Evolutionary conservation across 2,329 filamentous ascomycete genomes (phyloP).

Genomic region (Monilinia polystroma): DNA sequence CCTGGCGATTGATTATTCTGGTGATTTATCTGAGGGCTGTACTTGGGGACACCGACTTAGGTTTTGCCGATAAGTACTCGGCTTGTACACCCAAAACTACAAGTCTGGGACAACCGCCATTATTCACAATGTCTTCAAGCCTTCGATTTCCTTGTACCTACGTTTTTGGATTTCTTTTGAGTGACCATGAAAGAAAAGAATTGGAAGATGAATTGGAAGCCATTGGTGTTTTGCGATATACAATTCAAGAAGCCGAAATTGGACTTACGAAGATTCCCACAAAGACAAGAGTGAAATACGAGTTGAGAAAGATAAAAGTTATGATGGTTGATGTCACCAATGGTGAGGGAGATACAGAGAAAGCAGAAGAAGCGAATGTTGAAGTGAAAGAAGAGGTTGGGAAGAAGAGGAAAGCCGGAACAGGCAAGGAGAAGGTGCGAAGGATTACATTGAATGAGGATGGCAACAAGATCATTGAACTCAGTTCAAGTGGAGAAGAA

Average conservation of each 20-base stretch:
- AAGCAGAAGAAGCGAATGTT: not conserved
- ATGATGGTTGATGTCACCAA: slow-evolving; percentile 8
- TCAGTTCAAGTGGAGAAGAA: slow-evolving; percentile 41
- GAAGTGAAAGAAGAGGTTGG: not conserved
- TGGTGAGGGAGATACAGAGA: not conserved
- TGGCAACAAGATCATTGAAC: slow-evolving; percentile 29
- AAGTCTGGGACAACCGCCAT: not conserved
- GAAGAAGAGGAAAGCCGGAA: slow-evolving; percentile 8
- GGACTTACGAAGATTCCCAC: slow-evolving; percentile 72
- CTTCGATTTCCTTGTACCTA: slow-evolving; percentile 52
- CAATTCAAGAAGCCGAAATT: slow-evolving; percentile 62
- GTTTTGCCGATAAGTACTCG: not conserved
- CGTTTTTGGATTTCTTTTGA: slow-evolving; percentile 51
- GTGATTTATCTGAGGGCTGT: not conserved
- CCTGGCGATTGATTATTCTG: not conserved
- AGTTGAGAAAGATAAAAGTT: slow-evolving; percentile 16
- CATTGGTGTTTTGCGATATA: slow-evolving; percentile 69
- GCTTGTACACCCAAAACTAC: not conserved
- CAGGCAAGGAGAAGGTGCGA: slow-evolving; percentile 38
- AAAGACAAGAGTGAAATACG: slow-evolving; percentile 58
- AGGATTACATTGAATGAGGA: slow-evolving; percentile 29
- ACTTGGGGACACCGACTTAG: not conserved
- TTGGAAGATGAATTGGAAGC: slow-evolving; percentile 56
- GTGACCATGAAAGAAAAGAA: slow-evolving; percentile 52
- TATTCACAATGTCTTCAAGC: not conserved